phyloP scores from a whole-genome alignment of 768 basidiomycete species.

The Mycena rebaudengoi region DNA sequence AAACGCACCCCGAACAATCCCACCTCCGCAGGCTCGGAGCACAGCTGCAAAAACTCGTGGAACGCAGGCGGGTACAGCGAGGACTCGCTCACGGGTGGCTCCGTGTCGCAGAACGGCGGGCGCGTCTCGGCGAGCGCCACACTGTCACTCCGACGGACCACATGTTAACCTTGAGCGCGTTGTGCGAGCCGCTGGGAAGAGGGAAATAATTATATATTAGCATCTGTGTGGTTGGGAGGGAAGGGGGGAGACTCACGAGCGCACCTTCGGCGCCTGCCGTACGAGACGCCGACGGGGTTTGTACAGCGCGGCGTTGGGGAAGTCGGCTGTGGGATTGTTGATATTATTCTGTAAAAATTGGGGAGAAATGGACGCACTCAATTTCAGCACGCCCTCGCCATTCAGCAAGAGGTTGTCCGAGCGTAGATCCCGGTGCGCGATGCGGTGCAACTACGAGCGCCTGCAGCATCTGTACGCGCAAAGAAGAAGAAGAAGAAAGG shows the following conservation, averaged over 20 bases:
- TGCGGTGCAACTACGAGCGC: constrained; percentile 69
- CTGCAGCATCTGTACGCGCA: constrained; percentile 73
- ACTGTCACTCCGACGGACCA: constrained; percentile 88
- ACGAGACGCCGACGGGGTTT: constrained; percentile 75
- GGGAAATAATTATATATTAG: constrained; percentile 18
- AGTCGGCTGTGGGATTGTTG: constrained; percentile 64
- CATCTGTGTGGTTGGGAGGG: too few species aligned
- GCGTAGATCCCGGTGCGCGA: constrained; percentile 86
- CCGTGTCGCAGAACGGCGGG: constrained; percentile 74
- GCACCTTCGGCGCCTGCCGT: constrained; percentile 88
- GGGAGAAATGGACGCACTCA: constrained; percentile 57
- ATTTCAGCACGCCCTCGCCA: constrained; percentile 72
- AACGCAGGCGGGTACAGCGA: constrained; percentile 72
- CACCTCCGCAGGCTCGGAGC: constrained; percentile 65
- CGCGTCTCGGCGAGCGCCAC: constrained; percentile 80
- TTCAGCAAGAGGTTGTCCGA: constrained; percentile 86
- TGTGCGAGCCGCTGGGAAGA: constrained; percentile 66
- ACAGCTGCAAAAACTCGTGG: constrained; percentile 75
- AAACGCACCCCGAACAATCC: constrained; percentile 66
- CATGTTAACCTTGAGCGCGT: constrained; percentile 78
- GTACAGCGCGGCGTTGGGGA: constrained; percentile 74
- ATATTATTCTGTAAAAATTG: not conserved
- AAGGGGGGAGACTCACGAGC: constrained; percentile 57
- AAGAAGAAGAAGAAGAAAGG: not conserved
- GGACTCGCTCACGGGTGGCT: constrained; percentile 62